phyloP scores from a whole-genome alignment of 306 rosid species.

The Casuarina glauca region DNA sequence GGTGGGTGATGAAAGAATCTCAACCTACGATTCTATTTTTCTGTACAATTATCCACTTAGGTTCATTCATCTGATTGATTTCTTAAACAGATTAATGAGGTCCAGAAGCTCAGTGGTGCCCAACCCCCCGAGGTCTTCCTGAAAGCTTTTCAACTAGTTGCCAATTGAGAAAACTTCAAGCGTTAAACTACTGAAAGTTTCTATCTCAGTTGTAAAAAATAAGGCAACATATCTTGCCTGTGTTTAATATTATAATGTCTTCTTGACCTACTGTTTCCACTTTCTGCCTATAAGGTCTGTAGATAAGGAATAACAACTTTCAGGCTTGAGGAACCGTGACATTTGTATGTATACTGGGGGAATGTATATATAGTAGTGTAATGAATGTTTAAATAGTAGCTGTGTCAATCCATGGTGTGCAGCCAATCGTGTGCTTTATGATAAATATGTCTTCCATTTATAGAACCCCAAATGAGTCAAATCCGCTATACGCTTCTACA shows the following conservation, averaged over 20 bases:
- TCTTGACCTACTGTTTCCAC: too few relatives aligned
- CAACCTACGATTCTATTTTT: background rate
- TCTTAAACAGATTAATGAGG: slow-evolving; percentile 71
- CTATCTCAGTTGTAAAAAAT: background rate
- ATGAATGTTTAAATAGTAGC: background rate
- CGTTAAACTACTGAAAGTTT: background rate
- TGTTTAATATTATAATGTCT: background rate
- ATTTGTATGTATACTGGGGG: background rate
- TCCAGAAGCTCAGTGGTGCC: slow-evolving; percentile 60
- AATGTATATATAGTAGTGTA: background rate
- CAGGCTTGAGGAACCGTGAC: background rate
- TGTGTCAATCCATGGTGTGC: background rate
- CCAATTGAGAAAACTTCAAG: slow-evolving; percentile 40
- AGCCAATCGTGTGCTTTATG: background rate
- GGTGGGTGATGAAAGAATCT: slow-evolving; percentile 46
- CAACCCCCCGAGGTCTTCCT: slow-evolving; percentile 76
- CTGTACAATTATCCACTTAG: background rate
- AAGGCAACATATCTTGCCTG: background rate
- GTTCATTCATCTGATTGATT: slow-evolving; percentile 16
- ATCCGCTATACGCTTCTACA: too few relatives aligned
- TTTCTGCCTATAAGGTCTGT: background rate
- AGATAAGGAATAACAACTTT: background rate
- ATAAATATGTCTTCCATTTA: too few relatives aligned
- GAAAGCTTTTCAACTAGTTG: slow-evolving; percentile 61
- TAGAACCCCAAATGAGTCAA: too few relatives aligned